A percentile compares a stretch with the other conserved stretches of the same genome.
Conservation (phyloP, 805 yeast species). For the Starmera dryadoides region DNA sequence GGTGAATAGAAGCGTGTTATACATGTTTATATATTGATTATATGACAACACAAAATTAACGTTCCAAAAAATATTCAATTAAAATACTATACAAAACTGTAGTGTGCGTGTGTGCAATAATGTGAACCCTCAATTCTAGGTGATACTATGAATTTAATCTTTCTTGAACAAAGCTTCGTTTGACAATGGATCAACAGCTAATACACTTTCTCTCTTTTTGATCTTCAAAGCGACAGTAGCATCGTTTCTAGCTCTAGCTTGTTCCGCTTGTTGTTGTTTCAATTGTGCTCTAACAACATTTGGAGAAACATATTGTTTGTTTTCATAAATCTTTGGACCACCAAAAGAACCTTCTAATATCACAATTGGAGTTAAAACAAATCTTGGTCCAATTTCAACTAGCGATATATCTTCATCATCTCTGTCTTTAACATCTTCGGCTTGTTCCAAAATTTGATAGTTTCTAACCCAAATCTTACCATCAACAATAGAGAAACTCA, state of each 20-base stretch:
- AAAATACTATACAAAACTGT: not conserved
- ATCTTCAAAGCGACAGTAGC: slow-evolving; percentile 72
- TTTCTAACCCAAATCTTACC: slow-evolving; percentile 93
- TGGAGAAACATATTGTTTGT: slow-evolving; percentile 94
- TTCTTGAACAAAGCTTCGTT: slow-evolving; percentile 68
- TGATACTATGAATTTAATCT: no score
- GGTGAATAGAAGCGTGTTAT: not conserved
- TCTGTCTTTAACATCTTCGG: slow-evolving; percentile 44
- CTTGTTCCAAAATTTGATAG: slow-evolving; percentile 72
- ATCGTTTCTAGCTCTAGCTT: slow-evolving; percentile 71
- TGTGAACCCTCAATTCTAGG: no score
- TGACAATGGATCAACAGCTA: slow-evolving; percentile 77
- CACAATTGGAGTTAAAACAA: slow-evolving; percentile 86
- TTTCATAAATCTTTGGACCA: slow-evolving; percentile 96
- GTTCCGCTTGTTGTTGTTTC: slow-evolving; percentile 71
- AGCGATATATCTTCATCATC: slow-evolving; percentile 63
- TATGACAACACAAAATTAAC: not conserved
- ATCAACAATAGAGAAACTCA: slow-evolving; percentile 89
- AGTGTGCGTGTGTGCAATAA: not conserved
- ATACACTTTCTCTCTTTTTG: slow-evolving; percentile 65
- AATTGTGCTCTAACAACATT: slow-evolving; percentile 88
- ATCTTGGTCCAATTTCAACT: slow-evolving; percentile 95
- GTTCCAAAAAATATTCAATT: not conserved
- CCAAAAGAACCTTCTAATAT: slow-evolving; percentile 95
- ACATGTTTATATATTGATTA: not conserved